A percentile compares a stretch with the other conserved stretches of the same genome.
Conservation (phyloP, 2,329 filamentous ascomycete genomes). For the Endothia cerciana region DNA sequence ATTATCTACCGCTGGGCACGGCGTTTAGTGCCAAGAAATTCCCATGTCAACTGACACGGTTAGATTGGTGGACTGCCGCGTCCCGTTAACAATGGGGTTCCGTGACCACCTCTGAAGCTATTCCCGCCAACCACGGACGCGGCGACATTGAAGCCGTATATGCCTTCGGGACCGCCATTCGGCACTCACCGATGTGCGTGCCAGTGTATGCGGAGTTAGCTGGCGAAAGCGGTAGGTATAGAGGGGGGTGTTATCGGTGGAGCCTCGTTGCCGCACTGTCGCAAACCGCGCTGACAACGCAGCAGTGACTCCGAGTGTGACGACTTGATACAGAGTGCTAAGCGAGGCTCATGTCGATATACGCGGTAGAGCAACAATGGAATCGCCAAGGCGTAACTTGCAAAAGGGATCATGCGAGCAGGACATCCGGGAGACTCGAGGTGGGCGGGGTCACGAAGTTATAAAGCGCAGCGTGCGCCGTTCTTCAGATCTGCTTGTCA, state of each 20-base stretch:
- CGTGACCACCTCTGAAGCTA: not conserved
- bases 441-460: not conserved
- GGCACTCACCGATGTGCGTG: no score
- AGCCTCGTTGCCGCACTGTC: not conserved
- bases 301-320: not conserved
- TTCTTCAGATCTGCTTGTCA: not conserved
- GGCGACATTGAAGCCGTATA: not conserved
- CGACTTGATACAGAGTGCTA: not conserved
- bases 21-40: constrained; percentile 1
- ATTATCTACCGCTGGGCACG: not conserved
- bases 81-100: constrained; percentile 1
- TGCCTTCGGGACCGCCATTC: not conserved
- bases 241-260: constrained; percentile 2
- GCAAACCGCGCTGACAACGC: not conserved
- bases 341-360: not conserved
- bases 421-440: not conserved
- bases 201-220: not conserved
- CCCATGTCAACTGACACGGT: not conserved
- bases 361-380: not conserved
- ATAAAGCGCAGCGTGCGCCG: not conserved
- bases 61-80: constrained; percentile 13
- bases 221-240: constrained; percentile 4
- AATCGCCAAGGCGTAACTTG: constrained; percentile 1
- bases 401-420: not conserved
- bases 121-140: constrained; percentile 15